phyloP scores from a whole-genome alignment of 164 flowering plant genomes.

The Magnolia kwangsiensis region DNA sequence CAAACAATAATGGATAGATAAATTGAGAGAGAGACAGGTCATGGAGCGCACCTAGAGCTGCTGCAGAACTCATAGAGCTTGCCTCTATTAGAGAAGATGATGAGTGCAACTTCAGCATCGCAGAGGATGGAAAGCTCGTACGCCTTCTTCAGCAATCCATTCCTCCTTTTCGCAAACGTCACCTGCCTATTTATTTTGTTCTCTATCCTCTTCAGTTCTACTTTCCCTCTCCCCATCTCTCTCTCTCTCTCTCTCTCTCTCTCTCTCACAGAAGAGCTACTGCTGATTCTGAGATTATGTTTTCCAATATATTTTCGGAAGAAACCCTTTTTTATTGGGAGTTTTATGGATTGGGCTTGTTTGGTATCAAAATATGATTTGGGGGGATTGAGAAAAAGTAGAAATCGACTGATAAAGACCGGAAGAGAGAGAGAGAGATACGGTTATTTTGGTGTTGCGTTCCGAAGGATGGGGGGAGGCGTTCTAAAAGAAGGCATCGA shows the following conservation, averaged over 20 bases:
- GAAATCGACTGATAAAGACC: background rate
- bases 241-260: background rate
- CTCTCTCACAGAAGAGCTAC: background rate
- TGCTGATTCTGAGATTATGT: background rate
- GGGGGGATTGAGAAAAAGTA: background rate
- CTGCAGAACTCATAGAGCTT: constrained; percentile 27
- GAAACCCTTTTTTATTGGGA: background rate
- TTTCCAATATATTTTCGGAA: no score
- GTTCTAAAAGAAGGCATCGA: no score
- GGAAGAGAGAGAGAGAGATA: background rate
- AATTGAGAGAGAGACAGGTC: background rate
- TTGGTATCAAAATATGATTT: background rate
- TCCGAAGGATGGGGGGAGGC: no score
- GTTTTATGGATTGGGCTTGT: background rate
- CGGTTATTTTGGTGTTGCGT: no score
- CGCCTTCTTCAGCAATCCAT: constrained; percentile 21
- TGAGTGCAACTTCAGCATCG: constrained; percentile 24
- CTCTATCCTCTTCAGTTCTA: constrained; percentile 26
- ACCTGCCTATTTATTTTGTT: constrained; percentile 26
- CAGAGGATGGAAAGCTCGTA: constrained; percentile 22
- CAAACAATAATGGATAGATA: no score
- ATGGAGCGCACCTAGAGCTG: constrained; percentile 11
- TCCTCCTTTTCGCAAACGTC: constrained; percentile 19
- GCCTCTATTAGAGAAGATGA: constrained; percentile 24
- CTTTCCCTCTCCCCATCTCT: constrained; percentile 24